Evolutionary conservation across 2,329 filamentous ascomycete species (phyloP).

Genomic region (Aspergillus floridensis): DNA sequence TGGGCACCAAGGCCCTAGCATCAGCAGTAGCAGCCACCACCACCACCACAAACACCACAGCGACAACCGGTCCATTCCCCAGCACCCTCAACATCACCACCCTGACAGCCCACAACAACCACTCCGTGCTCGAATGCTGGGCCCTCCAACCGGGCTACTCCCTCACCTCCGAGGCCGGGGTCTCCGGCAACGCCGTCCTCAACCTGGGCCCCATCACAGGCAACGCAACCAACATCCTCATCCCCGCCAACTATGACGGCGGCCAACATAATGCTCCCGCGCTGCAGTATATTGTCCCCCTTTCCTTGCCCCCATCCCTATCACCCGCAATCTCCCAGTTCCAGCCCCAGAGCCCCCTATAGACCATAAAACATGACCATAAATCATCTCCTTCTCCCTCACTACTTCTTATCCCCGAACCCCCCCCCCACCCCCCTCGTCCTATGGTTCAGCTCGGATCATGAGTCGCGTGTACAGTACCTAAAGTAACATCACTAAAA

Average conservation of each 20-base stretch:
- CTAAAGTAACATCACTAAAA: not conserved
- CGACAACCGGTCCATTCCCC: conserved; percentile 1
- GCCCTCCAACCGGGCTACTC: conserved; percentile 39
- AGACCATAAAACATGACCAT: not conserved
- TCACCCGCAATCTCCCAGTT: not conserved
- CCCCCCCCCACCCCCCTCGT: too few relatives aligned
- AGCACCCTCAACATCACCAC: conserved; percentile 45
- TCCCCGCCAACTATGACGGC: conserved; percentile 40
- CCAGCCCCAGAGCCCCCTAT: not conserved
- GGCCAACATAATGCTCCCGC: conserved; percentile 45
- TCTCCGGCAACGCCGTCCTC: conserved; percentile 29
- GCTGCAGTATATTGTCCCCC: conserved; percentile 36
- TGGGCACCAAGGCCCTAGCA: conserved; percentile 15
- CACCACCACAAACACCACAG: not conserved
- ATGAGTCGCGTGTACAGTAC: too few relatives aligned
- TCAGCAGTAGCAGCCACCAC: conserved; percentile 6
- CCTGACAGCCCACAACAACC: conserved; percentile 35
- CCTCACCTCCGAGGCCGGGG: conserved; percentile 33
- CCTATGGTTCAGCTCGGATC: too few relatives aligned
- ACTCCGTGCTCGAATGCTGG: conserved; percentile 50
- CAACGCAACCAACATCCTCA: conserved; percentile 37
- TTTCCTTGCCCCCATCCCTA: not conserved
- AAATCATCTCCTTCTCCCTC: too few relatives aligned
- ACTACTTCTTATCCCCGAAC: too few relatives aligned
- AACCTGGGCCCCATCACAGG: conserved; percentile 31